A percentile compares a stretch with the other conserved stretches of the same genome.
These are phyloP conservation scores for Jaminaea rosea DNA, from an alignment of 1,284 basidiomycete species.

Conservation along the genomic window DNA sequence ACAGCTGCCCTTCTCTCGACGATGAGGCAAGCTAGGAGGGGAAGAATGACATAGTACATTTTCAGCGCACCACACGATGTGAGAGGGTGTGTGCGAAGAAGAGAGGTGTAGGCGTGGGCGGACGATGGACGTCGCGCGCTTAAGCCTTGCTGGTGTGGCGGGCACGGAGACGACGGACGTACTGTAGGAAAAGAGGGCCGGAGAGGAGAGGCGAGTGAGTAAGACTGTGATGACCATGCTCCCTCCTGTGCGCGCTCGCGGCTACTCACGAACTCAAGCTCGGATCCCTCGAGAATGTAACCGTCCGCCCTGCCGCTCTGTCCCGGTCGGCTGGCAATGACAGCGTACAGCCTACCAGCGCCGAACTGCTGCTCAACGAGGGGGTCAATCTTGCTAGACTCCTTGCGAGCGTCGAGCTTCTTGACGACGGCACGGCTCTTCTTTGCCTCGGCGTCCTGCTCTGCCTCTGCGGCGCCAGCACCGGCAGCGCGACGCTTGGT, in stretches of 20 bases:
- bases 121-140: not conserved
- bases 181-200: too few relatives aligned
- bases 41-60: not conserved
- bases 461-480: constrained; percentile 30
- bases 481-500: constrained; percentile 41
- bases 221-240: too few relatives aligned
- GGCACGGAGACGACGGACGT: constrained; percentile 40
- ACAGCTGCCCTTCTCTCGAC: not conserved
- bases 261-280: constrained; percentile 47
- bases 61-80: not conserved
- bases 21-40: not conserved
- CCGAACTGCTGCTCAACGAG: constrained; percentile 47
- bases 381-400: constrained; percentile 40
- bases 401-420: constrained; percentile 38
- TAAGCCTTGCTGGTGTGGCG: not conserved
- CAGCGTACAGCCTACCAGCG: constrained; percentile 45
- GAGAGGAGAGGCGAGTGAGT: too few relatives aligned
- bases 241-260: too few relatives aligned
- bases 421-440: constrained; percentile 29
- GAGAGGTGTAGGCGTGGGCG: not conserved
- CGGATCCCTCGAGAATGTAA: constrained; percentile 46
- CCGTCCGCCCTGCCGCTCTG: constrained; percentile 44
- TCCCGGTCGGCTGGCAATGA: constrained; percentile 41
- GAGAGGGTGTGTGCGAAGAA: not conserved
- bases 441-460: constrained; percentile 31